Evolutionary conservation across 2,329 filamentous ascomycete species (phyloP).

Genomic region (Amylocarpus encephaloides): DNA sequence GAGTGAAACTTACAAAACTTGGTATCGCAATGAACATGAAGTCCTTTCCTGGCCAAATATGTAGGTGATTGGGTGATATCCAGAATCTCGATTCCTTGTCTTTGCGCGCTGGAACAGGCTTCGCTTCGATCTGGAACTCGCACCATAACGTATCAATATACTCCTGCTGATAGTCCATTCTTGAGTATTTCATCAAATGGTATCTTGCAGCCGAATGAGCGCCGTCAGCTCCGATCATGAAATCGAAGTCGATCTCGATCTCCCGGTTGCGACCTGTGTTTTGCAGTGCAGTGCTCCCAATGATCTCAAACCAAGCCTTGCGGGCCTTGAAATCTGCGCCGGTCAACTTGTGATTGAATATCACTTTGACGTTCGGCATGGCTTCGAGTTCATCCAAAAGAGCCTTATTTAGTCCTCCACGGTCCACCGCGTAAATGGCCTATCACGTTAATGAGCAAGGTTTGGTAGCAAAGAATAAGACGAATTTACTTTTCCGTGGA

Average conservation of each 20-base stretch:
- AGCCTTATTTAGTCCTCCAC: conserved; percentile 73
- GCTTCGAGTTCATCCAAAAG: conserved; percentile 77
- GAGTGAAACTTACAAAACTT: conserved; percentile 34
- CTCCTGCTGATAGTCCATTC: conserved; percentile 85
- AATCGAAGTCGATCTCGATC: conserved; percentile 80
- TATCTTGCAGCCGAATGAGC: conserved; percentile 88
- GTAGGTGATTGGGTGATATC: conserved; percentile 87
- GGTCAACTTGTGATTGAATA: conserved; percentile 90
- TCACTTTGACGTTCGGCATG: conserved; percentile 82
- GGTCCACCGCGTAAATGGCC: conserved; percentile 81
- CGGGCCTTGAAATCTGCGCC: conserved; percentile 76
- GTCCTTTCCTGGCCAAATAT: conserved; percentile 91
- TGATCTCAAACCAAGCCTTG: conserved; percentile 80
- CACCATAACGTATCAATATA: conserved; percentile 98
- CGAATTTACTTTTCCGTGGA: conserved; percentile 67
- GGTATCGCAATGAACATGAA: conserved; percentile 99
- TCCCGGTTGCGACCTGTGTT: conserved; percentile 41
- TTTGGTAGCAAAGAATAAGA: neutral
- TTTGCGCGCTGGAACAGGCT: conserved; percentile 25
- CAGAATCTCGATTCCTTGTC: conserved; percentile 49
- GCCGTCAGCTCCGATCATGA: conserved; percentile 90
- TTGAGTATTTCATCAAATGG: conserved; percentile 91
- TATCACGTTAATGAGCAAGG: conserved; percentile 33
- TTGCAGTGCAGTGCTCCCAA: conserved; percentile 25
- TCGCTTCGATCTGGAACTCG: conserved; percentile 75